phyloP scores from a whole-genome alignment of 306 rosid species.

The Citrullus amarus region DNA sequence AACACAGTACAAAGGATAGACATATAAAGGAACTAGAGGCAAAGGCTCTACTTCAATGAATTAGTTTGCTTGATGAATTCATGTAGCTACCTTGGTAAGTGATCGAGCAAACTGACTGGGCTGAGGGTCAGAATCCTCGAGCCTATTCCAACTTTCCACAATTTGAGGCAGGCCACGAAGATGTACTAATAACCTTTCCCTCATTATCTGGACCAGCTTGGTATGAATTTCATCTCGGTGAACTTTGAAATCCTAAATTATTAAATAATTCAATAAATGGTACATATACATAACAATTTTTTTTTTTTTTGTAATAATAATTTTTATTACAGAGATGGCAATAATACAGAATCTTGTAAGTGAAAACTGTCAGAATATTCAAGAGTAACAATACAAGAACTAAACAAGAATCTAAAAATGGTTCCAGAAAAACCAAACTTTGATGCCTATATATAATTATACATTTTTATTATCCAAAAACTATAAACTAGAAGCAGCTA shows the following conservation, averaged over 20 bases:
- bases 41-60: not conserved
- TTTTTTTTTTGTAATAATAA: not conserved
- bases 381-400: not conserved
- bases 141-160: conserved; percentile 96
- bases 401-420: not conserved
- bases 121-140: conserved; percentile 79
- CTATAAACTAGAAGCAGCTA: not conserved
- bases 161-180: conserved; percentile 86
- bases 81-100: conserved; percentile 67
- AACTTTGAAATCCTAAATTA: conserved; percentile 76
- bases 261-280: conserved; percentile 2
- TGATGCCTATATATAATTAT: not conserved
- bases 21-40: not conserved
- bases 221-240: conserved; percentile 97
- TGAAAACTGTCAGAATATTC: not conserved
- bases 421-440: not conserved
- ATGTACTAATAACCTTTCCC: conserved; percentile 88
- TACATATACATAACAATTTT: not conserved
- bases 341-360: not conserved
- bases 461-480: not conserved
- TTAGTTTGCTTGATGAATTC: not conserved
- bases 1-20: not conserved
- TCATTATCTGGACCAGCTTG: conserved; percentile 97
- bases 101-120: conserved; percentile 96
- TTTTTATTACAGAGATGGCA: not conserved